phyloP scores from a whole-genome alignment of 257 asterid species.

The Asclepias syriaca region DNA sequence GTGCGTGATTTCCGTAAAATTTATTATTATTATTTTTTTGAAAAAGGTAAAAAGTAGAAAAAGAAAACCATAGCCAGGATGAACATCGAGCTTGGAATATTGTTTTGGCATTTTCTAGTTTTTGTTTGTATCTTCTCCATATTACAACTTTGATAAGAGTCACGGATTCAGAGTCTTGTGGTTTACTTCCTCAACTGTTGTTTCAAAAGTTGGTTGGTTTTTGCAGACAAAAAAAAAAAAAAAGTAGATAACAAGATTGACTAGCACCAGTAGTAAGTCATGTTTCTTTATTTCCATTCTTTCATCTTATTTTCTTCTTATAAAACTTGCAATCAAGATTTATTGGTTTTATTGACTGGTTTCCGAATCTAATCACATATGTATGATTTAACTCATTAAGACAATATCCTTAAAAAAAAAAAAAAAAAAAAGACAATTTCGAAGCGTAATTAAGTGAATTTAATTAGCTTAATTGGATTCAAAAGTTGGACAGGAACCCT shows the following conservation, averaged over 20 bases:
- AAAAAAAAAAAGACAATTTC: no score
- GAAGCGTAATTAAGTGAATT: no score
- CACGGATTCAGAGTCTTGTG: constrained; percentile 31
- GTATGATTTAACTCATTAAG: no score
- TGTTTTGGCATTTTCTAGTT: constrained; percentile 22
- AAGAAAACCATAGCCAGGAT: constrained; percentile 15
- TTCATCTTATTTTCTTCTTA: no score
- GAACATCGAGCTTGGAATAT: constrained; percentile 21
- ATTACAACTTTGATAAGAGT: neutral
- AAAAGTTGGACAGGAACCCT: no score
- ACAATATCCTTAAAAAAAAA: no score
- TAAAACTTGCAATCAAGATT: neutral
- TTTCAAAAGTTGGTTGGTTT: neutral
- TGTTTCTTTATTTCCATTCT: no score
- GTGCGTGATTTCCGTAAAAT: constrained; percentile 29
- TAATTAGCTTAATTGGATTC: no score
- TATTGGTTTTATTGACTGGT: no score
- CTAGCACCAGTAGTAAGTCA: neutral
- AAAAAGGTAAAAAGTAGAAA: constrained; percentile 20
- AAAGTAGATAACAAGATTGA: neutral
- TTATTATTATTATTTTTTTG: neutral
- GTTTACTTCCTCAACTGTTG: neutral
- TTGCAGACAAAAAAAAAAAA: neutral
- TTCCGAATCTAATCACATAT: no score
- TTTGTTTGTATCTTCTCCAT: constrained; percentile 10